Conservation (phyloP, 2,329 filamentous ascomycete genomes). For the Neofusicoccum kwambonambiense region DNA sequence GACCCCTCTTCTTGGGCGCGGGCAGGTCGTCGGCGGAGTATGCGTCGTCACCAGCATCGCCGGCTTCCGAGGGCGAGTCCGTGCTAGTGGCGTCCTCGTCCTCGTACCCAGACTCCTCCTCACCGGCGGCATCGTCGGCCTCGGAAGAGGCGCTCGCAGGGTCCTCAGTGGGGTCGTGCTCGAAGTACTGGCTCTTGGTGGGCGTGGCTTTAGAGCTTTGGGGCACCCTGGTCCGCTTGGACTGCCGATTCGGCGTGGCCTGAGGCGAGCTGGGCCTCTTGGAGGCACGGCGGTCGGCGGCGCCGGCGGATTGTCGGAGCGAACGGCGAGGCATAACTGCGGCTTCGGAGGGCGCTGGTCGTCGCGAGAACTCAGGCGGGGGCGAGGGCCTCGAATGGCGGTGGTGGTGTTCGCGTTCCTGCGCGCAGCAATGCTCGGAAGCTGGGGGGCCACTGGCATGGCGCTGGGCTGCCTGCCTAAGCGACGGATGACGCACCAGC, state of each 20-base stretch:
- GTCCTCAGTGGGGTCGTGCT: constrained; percentile 30
- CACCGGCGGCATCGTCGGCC: constrained; percentile 34
- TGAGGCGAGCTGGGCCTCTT: constrained; percentile 35
- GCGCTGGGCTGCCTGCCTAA: not conserved
- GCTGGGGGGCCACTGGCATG: not conserved
- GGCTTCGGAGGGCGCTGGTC: not conserved
- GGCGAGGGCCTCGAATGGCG: not conserved
- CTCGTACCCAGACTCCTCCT: constrained; percentile 43
- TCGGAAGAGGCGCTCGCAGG: constrained; percentile 24
- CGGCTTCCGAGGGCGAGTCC: constrained; percentile 33
- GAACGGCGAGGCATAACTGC: constrained; percentile 33
- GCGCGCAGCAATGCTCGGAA: not conserved
- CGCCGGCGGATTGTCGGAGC: constrained; percentile 21
- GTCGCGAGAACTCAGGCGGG: not conserved
- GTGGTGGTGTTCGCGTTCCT: constrained; percentile 2
- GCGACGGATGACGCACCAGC: constrained; percentile 15
- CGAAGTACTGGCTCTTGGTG: constrained; percentile 34
- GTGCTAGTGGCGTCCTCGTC: constrained; percentile 34
- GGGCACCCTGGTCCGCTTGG: constrained; percentile 32
- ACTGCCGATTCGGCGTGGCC: constrained; percentile 30
- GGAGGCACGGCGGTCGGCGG: constrained; percentile 27
- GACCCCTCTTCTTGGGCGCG: constrained; percentile 26
- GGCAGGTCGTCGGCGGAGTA: constrained; percentile 29
- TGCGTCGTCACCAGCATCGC: constrained; percentile 33
- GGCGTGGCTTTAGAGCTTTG: constrained; percentile 23